Percentiles rank a stretch among this genome's conserved stretches.
Evolutionary conservation across 1,284 basidiomycete genomes (phyloP).

Genomic region (Austroboletus niveus): DNA sequence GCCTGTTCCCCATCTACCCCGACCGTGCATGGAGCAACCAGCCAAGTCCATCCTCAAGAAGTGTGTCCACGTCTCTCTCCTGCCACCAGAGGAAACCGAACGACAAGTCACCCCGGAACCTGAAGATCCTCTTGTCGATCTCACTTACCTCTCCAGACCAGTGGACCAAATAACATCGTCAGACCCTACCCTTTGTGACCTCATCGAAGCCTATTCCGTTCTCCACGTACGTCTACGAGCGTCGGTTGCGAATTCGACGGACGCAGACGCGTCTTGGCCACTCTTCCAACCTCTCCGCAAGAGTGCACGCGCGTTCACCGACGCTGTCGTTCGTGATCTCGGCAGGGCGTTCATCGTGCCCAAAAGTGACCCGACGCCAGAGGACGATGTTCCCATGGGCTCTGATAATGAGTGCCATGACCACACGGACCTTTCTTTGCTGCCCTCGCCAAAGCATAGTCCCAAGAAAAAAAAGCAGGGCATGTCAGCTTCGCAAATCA

Average conservation of each 20-base stretch:
- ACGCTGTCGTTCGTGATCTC: constrained; percentile 61
- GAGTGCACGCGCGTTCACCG: constrained; percentile 47
- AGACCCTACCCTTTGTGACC: constrained; percentile 47
- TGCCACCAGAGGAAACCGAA: constrained; percentile 40
- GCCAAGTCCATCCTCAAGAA: constrained; percentile 67
- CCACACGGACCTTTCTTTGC: constrained; percentile 35
- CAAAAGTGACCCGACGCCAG: constrained; percentile 24
- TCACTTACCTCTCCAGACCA: constrained; percentile 60
- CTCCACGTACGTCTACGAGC: constrained; percentile 61
- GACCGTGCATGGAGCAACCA: constrained; percentile 41
- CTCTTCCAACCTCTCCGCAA: constrained; percentile 66
- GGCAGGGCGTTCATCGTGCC: constrained; percentile 62
- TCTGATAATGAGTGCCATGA: constrained; percentile 27
- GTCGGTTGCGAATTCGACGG: constrained; percentile 45
- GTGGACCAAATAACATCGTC: constrained; percentile 55
- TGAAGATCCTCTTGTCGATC: constrained; percentile 57
- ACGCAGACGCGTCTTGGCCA: constrained; percentile 62
- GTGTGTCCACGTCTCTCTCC: constrained; percentile 33
- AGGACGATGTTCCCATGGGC: constrained; percentile 26
- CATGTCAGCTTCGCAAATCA: constrained; percentile 72
- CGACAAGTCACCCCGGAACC: constrained; percentile 73
- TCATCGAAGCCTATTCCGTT: constrained; percentile 70
- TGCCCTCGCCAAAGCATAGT: constrained; percentile 49
- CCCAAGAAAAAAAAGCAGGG: constrained; percentile 66
- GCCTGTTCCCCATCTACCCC: constrained; percentile 33